These are phyloP conservation scores for Russula vinacea DNA, from an alignment of 768 basidiomycete genomes.

Conservation along the genomic window DNA sequence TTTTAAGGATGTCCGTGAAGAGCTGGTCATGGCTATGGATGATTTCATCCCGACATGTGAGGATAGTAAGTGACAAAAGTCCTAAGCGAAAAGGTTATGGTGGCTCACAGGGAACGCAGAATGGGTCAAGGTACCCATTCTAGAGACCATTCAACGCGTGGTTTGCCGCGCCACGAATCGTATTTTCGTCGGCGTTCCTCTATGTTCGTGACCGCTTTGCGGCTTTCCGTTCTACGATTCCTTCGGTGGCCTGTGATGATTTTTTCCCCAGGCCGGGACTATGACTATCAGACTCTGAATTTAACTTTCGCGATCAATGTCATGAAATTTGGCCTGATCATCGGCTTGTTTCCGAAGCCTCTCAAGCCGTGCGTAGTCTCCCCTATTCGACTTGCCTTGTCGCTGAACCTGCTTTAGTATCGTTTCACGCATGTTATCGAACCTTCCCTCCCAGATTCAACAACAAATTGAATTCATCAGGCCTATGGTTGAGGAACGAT, in stretches of 20 bases:
- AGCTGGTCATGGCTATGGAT: background rate
- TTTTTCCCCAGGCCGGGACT: conserved; percentile 40
- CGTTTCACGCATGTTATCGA: background rate
- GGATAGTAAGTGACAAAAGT: background rate
- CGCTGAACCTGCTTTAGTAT: background rate
- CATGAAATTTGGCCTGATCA: conserved; percentile 34
- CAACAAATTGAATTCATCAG: too few relatives aligned
- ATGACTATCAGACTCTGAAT: conserved; percentile 35
- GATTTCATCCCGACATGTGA: too few relatives aligned
- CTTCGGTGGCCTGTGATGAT: background rate
- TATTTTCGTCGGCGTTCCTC: conserved; percentile 39
- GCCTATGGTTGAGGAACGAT: conserved; percentile 2
- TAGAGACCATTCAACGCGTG: conserved; percentile 27
- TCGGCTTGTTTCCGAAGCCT: conserved; percentile 42
- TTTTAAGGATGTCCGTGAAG: background rate
- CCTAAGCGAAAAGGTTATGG: background rate
- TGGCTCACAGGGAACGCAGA: conserved; percentile 32
- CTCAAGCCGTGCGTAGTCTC: conserved; percentile 42
- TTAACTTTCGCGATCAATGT: conserved; percentile 39
- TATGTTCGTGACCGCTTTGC: conserved; percentile 34
- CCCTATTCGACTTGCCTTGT: background rate
- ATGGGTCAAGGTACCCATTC: conserved; percentile 37
- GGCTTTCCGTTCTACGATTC: background rate
- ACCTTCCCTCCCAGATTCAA: too few relatives aligned
- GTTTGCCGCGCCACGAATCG: too few relatives aligned